phyloP scores from a whole-genome alignment of 2,329 filamentous ascomycete genomes.

The Paecilomyces niveus region DNA sequence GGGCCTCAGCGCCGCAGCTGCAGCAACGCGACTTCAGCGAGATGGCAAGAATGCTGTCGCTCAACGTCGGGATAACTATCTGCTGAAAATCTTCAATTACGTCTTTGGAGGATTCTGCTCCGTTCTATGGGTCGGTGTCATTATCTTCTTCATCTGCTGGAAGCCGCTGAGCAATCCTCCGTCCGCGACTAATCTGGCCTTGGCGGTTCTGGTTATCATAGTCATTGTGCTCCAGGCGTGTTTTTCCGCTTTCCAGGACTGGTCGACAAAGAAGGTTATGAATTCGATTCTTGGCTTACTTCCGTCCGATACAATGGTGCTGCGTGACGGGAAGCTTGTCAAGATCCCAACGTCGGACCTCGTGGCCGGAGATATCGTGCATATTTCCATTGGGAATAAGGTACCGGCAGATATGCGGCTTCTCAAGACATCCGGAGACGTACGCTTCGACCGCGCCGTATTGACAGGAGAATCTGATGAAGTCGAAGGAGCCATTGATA shows the following conservation, averaged over 20 bases:
- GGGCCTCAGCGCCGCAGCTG: slow-evolving; percentile 56
- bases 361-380: slow-evolving; percentile 66
- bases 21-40: slow-evolving; percentile 49
- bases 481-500: slow-evolving; percentile 56
- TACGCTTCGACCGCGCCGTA: slow-evolving; percentile 67
- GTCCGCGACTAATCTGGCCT: slow-evolving; percentile 59
- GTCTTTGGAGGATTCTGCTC: slow-evolving; percentile 76
- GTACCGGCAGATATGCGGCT: slow-evolving; percentile 70
- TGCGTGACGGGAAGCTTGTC: slow-evolving; percentile 54
- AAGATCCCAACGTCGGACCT: slow-evolving; percentile 53
- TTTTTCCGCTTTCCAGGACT: slow-evolving; percentile 67
- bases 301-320: slow-evolving; percentile 61
- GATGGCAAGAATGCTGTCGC: slow-evolving; percentile 64
- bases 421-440: slow-evolving; percentile 61
- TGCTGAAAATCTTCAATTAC: slow-evolving; percentile 58
- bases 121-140: slow-evolving; percentile 60
- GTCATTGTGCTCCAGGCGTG: slow-evolving; percentile 64
- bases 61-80: slow-evolving; percentile 55
- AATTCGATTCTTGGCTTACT: slow-evolving; percentile 71
- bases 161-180: slow-evolving; percentile 66
- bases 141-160: slow-evolving; percentile 74
- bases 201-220: slow-evolving; percentile 66
- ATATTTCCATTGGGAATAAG: slow-evolving; percentile 66
- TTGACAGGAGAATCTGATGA: slow-evolving; percentile 67
- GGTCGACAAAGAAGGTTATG: slow-evolving; percentile 71